A percentile compares a stretch with the other conserved stretches of the same genome.
Conservation (phyloP, 2,329 filamentous ascomycete species). For the Exophiala spinifera region DNA sequence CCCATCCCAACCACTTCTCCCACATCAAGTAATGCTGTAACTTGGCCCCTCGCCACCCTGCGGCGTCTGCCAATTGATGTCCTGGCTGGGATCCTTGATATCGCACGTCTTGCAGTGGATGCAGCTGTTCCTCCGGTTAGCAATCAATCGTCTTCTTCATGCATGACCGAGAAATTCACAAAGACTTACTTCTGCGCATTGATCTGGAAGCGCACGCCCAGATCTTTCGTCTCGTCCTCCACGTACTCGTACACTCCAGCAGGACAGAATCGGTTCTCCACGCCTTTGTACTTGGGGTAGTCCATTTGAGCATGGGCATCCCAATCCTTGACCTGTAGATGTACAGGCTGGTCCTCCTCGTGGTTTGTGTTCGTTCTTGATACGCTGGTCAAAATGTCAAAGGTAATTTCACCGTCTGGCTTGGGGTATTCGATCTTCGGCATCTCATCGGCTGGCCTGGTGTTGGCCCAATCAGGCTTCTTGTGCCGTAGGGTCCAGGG, state of each 20-base stretch:
- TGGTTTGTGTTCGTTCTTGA: conserved; percentile 96
- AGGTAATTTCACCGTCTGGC: conserved; percentile 89
- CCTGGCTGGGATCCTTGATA: conserved; percentile 94
- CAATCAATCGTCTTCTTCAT: not conserved
- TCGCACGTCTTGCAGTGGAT: conserved; percentile 99
- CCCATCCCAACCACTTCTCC: too few relatives aligned
- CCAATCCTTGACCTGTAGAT: conserved; percentile 93
- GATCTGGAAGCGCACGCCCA: conserved; percentile 94
- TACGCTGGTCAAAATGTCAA: conserved; percentile 94
- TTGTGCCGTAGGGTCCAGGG: conserved; percentile 94
- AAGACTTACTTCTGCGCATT: conserved; percentile 87
- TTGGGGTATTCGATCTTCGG: conserved; percentile 94
- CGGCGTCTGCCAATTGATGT: conserved; percentile 95
- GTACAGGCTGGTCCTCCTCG: conserved; percentile 96
- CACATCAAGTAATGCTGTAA: conserved; percentile 57
- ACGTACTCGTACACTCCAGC: conserved; percentile 98
- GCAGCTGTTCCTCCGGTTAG: conserved; percentile 58
- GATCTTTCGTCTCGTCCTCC: conserved; percentile 80
- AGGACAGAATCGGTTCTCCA: conserved; percentile 96
- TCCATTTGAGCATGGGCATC: conserved; percentile 79
- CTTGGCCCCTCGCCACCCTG: conserved; percentile 79
- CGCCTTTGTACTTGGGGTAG: conserved; percentile 82
- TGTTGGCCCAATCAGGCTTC: conserved; percentile 71
- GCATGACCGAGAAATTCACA: not conserved
- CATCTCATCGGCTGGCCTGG: conserved; percentile 74